Evolutionary conservation across 345 rosid species (phyloP).

Genomic region (Syzygium oleosum): DNA sequence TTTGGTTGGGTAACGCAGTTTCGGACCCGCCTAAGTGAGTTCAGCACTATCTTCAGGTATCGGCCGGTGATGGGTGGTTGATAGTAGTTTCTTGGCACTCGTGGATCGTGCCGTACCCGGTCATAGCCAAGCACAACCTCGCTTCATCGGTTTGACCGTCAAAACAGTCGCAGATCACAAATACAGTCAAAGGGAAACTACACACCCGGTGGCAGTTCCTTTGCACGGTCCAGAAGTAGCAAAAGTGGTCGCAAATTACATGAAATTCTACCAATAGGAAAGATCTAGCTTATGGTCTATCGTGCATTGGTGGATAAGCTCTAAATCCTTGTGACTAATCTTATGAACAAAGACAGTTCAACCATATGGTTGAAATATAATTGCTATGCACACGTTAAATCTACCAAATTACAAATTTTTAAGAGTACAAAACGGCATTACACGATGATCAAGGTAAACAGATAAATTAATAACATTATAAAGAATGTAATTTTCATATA

Average conservation of each 20-base stretch:
- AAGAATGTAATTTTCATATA: background rate
- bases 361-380: background rate
- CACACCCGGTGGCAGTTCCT: background rate
- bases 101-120: background rate
- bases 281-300: background rate
- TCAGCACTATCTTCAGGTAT: constrained; percentile 28
- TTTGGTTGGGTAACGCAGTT: constrained; percentile 5
- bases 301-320: accelerated
- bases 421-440: accelerated
- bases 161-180: background rate
- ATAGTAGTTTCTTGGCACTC: background rate
- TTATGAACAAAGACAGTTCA: accelerated
- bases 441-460: accelerated
- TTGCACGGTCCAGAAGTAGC: background rate
- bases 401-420: background rate
- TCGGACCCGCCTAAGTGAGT: constrained; percentile 30
- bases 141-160: background rate
- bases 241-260: background rate
- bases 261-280: background rate
- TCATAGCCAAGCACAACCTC: background rate
- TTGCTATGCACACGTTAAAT: background rate
- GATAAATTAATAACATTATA: background rate
- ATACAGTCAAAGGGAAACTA: background rate
- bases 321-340: background rate
- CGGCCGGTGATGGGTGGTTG: constrained; percentile 14